A percentile compares a stretch with the other conserved stretches of the same genome.
These are phyloP conservation scores for Fraxinus xanthoxyloides DNA, from an alignment of 305 asterid genomes.

Conservation along the genomic window DNA sequence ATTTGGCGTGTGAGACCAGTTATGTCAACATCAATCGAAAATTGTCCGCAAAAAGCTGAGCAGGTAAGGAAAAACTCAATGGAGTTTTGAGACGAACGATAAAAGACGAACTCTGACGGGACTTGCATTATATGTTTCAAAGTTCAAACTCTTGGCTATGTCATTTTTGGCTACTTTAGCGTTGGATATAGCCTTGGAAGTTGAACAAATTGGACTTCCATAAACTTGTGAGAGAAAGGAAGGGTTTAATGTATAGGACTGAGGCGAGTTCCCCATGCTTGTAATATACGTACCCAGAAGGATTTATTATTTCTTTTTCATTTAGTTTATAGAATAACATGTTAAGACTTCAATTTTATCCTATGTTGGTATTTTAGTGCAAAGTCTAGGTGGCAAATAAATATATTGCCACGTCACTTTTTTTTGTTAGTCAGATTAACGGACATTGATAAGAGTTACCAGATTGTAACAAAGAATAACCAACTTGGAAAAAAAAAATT, in stretches of 20 bases:
- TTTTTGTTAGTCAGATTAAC: background rate
- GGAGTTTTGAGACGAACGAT: background rate
- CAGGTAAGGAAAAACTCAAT: background rate
- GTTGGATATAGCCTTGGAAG: background rate
- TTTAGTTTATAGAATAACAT: background rate
- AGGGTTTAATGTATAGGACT: background rate
- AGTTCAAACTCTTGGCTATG: background rate
- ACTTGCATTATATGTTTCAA: background rate
- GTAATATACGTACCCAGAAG: background rate
- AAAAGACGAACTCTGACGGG: background rate
- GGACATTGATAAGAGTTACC: background rate
- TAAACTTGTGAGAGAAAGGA: background rate
- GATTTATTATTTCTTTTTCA: background rate
- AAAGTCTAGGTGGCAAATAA: background rate
- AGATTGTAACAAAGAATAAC: background rate
- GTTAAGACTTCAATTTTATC: background rate
- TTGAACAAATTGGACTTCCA: background rate
- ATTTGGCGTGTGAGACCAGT: background rate
- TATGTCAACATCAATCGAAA: background rate
- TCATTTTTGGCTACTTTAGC: background rate
- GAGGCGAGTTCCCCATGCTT: background rate
- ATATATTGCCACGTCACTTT: background rate
- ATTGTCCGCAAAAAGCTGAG: background rate
- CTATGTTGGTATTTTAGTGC: background rate
- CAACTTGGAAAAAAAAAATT: background rate